Conservation (phyloP, 2,329 filamentous ascomycete genomes). For the Trichoderma sp. region DNA sequence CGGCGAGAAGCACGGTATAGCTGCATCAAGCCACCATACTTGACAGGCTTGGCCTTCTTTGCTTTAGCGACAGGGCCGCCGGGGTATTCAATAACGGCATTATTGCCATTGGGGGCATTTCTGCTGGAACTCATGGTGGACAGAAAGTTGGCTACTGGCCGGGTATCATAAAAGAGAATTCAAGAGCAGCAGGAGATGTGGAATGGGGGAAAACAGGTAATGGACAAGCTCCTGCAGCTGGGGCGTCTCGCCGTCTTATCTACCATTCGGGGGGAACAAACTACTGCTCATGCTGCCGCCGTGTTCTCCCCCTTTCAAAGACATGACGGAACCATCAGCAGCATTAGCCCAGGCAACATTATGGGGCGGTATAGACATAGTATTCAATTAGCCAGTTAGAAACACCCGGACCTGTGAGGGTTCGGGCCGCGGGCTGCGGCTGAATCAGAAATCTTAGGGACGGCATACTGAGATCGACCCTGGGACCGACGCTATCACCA, state of each 20-base stretch:
- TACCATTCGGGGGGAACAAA: not conserved
- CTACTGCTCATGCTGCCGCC: not conserved
- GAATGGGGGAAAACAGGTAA: not conserved
- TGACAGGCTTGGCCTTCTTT: slow-evolving; percentile 18
- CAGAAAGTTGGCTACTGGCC: slow-evolving; percentile 8
- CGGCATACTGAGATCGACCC: slow-evolving; percentile 15
- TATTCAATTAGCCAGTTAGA: slow-evolving; percentile 1
- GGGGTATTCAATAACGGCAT: slow-evolving; percentile 21
- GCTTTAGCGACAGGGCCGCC: slow-evolving; percentile 13
- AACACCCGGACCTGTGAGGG: not conserved
- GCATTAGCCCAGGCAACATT: not conserved
- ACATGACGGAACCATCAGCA: not conserved
- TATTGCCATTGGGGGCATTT: slow-evolving; percentile 24
- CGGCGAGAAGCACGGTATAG: slow-evolving; percentile 49
- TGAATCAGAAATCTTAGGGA: slow-evolving; percentile 2
- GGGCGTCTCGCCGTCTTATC: slow-evolving; percentile 14
- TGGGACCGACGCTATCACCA: not conserved
- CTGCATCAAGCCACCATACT: slow-evolving; percentile 30
- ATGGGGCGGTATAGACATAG: not conserved
- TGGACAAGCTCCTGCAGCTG: not conserved
- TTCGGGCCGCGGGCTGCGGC: slow-evolving; percentile 14
- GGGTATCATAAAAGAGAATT: slow-evolving; percentile 1
- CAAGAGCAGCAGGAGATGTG: not conserved
- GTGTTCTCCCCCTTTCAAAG: not conserved
- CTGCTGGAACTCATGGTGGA: slow-evolving; percentile 25